Base-by-base conservation (phyloP, 345 rosid species). In the rapeseed (Brassica napus) region DNA sequence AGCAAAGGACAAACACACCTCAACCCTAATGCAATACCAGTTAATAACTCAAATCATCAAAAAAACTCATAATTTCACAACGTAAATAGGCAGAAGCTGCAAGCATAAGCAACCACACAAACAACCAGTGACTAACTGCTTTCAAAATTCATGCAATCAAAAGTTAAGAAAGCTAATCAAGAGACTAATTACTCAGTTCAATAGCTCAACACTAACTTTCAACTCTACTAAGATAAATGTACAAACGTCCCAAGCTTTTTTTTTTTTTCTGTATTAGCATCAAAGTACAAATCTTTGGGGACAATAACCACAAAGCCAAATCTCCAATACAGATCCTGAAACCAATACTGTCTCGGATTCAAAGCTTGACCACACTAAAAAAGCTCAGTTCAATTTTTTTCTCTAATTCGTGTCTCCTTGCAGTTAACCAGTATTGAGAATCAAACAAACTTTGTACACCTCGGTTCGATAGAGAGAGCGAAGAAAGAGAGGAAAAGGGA, bases 281-380 rank as follows among this genome's bases (percentile, higher is more conserved):
- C 71, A 35, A 69, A 74, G 71, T 79, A 59, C 5, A 42, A 44
- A 15, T 1, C 47, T 73, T 44, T 60, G 63, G 62, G 24, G 77
- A 30, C 31, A 57, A 10, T 18, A 18, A 18, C 18, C 18, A 18
- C 18, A 18, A 18, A 44, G 18, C 64, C 58, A 67, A 67, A 34
- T 59, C 14, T 79, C 28, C 34, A 49, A 0, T 24, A 68, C 78
- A 68, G 59, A 73, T 79, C 49, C 64, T 35, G 24, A 49, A 74
- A 61, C 65, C 65, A 61, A 24, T 18, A 8, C 39, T 10, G 32
- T 62, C 71, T 52, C 68, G 5, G 23, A 79, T 59, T 68, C 65
- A 55, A 39, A 42, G 21, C 21, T 58, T 23, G 9, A 30, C 49
- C 4, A 64, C 6, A 18, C 18, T 18, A 18, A 18, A 18, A 18